Evolutionary conservation across 345 rosid species (phyloP), one percentile per base, ranked within the genome.

Genomic region (Eucalyptus regnans): DNA sequence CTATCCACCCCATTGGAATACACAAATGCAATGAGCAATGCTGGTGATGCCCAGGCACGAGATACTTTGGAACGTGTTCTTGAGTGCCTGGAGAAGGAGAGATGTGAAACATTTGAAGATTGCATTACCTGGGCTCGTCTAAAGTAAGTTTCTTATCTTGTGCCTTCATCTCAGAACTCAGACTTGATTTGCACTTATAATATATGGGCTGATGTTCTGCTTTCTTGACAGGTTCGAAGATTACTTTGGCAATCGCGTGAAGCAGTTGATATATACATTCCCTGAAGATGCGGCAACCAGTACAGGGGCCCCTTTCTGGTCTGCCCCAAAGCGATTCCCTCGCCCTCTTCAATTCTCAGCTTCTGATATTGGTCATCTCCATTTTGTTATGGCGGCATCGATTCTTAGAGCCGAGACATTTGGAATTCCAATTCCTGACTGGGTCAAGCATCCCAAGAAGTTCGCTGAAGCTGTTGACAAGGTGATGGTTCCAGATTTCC

Each of bases 41-140:
- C 99, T 87, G 99, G 96, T 11, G 99, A 98, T 95, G 99, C 99
- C 91, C 99, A 96, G 93, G 96, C 99, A 49, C 95, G 97, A 90
- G 99, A 98, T 91, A 98, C 95, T 43, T 87, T 98, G 92, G 99
- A 96, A 89, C 96, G 93, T 89, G 94, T 96, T 87, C 94, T 98
- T 87, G 99, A 97, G 91, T 98, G 99, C 92, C 97, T 98, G 86
- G 99, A 97, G 83, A 95, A 87, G 91, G 99, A 98, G 88, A 96
- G 93, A 90, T 98, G 99, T 46, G 95, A 92, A 44, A 92, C 93
- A 87, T 97, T 98, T 92, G 97, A 97, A 92, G 99, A 98, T 91
- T 98, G 99, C 92, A 92, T 97, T 60, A 91, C 95, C 50, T 98
- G 99, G 99, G 98, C 99, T 88, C 99, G 99, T 87, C 90, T 97